Evolutionary conservation across 2,329 filamentous ascomycete genomes (phyloP), one percentile per base, ranked within the genome.

Genomic region (Catunica adiposa): DNA sequence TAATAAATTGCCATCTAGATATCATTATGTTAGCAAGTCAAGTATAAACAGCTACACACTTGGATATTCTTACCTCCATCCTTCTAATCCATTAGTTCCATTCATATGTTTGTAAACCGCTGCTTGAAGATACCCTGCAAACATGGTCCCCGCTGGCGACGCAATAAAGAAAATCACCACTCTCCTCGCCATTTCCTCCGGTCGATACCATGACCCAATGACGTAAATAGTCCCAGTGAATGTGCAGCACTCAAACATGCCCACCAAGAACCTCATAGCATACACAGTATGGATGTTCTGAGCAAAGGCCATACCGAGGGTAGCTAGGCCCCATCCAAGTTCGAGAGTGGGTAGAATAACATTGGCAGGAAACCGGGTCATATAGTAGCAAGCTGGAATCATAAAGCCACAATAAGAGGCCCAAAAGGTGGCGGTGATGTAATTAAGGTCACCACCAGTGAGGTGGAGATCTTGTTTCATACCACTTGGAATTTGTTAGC

Each of bases 21-120:
- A 31, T 15, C 40, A 14, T 2, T 9, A 23, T 38, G n/a, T 23
- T 38, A 23, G 52, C 11, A 29, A 4, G n/a, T n/a, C n/a, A n/a
- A 42, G 11, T 42, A 7, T 42, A n/a, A n/a, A 56, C 25, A 22
- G 26, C 20, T 51, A 53, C 23, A 15, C 3, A 20, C 44, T 25
- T 42, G 14, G 4, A 42, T 11, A 42, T 7, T 7, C 38, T 42
- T 51, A 56, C 56, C 68, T 63, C 74, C 74, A 77, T 0, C 75
- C 75, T 0, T 72, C 65, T 62, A 76, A 67, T 0, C 75, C 76
- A 6, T 63, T 64, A 0, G 72, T 68, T 0, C 73, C 72, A 26
- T 76, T 72, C 0, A 79, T 66, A 52, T 75, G 75, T 2, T 68
- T 73, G 60, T 78, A 78, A 0, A 74, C 74, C 0, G 74, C 75